A percentile compares a stretch with the other conserved stretches of the same genome.
Evolutionary conservation across 495 filamentous ascomycete genomes (phyloP).

Genomic region (Aspergillus saccharolyticus): DNA sequence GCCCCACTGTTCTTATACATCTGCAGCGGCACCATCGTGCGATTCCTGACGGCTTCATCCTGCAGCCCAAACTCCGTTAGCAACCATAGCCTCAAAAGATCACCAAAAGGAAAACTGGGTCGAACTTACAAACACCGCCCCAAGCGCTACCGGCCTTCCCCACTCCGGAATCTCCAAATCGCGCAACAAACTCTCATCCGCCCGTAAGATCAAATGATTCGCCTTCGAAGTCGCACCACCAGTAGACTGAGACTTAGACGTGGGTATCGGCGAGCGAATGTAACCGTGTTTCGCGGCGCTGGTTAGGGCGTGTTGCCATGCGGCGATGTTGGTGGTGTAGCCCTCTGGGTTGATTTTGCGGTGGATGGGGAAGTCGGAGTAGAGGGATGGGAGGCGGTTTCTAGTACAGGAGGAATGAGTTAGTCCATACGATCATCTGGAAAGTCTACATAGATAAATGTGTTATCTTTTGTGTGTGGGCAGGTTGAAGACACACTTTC

Average conservation of each 20-base stretch:
- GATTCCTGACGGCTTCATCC: conserved; percentile 64
- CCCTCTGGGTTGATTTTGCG: conserved; percentile 83
- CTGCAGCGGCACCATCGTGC: conserved; percentile 62
- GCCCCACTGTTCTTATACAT: conserved; percentile 56
- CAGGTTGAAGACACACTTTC: conserved; percentile 57
- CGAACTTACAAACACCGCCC: conserved; percentile 61
- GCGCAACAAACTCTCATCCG: conserved; percentile 63
- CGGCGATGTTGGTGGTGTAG: conserved; percentile 75
- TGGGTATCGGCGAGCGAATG: conserved; percentile 27
- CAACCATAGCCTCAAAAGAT: background rate
- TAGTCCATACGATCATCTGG: too few species aligned
- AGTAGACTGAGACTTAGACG: conserved; percentile 36
- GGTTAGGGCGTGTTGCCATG: conserved; percentile 75
- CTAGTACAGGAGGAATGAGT: conserved; percentile 34
- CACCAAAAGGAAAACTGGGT: background rate
- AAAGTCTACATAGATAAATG: too few species aligned
- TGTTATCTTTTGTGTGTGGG: too few species aligned
- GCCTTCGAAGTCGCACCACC: conserved; percentile 18
- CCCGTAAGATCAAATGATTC: conserved; percentile 55
- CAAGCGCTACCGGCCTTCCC: conserved; percentile 78
- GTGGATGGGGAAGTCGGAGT: conserved; percentile 84
- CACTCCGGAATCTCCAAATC: conserved; percentile 72
- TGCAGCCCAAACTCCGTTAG: conserved; percentile 17
- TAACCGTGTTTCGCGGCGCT: conserved; percentile 62
- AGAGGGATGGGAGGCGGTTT: conserved; percentile 82